Percentiles rank a stretch among this genome's conserved stretches.
These are phyloP conservation scores for Colletotrichum sp. DNA, from an alignment of 2,329 filamentous ascomycete species.

Conservation along the genomic window DNA sequence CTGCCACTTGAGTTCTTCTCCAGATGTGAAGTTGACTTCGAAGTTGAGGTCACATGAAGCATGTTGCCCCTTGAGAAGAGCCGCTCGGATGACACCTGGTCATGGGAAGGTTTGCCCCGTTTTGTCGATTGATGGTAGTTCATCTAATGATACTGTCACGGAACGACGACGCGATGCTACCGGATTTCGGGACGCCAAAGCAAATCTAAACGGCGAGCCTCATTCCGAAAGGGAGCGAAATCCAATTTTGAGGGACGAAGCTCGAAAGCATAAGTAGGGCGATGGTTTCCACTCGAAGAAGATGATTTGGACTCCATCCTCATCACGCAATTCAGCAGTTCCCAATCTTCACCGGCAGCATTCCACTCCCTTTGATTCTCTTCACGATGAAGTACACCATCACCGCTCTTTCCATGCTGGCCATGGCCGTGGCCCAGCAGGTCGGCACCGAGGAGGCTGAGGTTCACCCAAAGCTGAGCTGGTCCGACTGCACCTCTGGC, in stretches of 20 bases:
- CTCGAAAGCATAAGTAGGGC: slow-evolving; percentile 1
- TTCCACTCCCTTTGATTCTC: background rate
- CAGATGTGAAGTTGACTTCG: background rate
- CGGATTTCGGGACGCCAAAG: background rate
- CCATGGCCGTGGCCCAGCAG: slow-evolving; percentile 25
- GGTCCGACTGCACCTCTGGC: slow-evolving; percentile 28
- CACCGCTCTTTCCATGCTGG: slow-evolving; percentile 22
- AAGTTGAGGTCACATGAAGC: background rate
- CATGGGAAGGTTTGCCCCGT: background rate
- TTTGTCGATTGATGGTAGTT: background rate
- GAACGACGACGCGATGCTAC: background rate
- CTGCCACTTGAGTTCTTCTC: background rate
- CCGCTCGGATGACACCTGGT: background rate
- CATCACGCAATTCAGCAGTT: background rate
- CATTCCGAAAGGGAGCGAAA: background rate
- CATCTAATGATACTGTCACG: background rate
- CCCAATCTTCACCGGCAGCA: background rate
- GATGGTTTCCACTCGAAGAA: background rate
- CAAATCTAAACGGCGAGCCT: background rate
- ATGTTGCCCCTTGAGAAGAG: background rate
- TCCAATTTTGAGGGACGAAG: background rate
- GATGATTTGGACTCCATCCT: background rate
- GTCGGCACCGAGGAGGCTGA: slow-evolving; percentile 27
- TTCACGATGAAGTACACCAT: slow-evolving; percentile 21
- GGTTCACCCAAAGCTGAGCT: slow-evolving; percentile 28